A percentile compares a stretch with the other conserved stretches of the same genome.
phyloP scores from a whole-genome alignment of 2,329 filamentous ascomycete species.

The Talaromyces sp. region DNA sequence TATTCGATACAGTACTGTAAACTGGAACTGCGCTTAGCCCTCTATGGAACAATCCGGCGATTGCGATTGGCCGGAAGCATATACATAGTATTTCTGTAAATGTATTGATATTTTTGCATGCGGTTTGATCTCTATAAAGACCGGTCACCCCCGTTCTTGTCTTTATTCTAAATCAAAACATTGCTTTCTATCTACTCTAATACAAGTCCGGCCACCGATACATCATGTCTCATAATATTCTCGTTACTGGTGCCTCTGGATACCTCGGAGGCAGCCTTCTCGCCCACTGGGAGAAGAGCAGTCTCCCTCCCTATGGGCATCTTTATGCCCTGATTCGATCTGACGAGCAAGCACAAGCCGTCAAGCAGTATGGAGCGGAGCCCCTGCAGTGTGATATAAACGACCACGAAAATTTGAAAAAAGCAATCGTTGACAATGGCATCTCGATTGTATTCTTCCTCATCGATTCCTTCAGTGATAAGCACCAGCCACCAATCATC shows the following conservation, averaged over 20 bases:
- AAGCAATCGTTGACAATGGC: conserved; percentile 35
- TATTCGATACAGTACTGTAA: background rate
- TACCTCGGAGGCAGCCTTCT: conserved; percentile 51
- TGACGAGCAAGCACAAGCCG: conserved; percentile 39
- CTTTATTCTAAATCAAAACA: background rate
- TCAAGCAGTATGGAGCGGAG: conserved; percentile 40
- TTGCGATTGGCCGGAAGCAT: background rate
- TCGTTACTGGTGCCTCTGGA: conserved; percentile 50
- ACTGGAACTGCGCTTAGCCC: background rate
- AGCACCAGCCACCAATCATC: conserved; percentile 39
- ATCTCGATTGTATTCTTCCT: conserved; percentile 49
- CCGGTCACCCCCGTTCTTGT: background rate
- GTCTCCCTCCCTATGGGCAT: conserved; percentile 39
- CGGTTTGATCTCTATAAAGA: background rate
- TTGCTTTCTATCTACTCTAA: background rate
- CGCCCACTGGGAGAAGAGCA: conserved; percentile 29
- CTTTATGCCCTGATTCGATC: conserved; percentile 47
- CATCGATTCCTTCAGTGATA: conserved; percentile 35
- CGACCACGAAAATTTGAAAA: conserved; percentile 30
- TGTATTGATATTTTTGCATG: background rate
- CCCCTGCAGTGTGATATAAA: conserved; percentile 38
- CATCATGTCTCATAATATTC: conserved; percentile 31
- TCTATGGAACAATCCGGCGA: background rate
- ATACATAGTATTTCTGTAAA: background rate
- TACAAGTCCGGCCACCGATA: background rate